Conservation (phyloP, 768 basidiomycete species). For the Cyclocybe aegerita region DNA sequence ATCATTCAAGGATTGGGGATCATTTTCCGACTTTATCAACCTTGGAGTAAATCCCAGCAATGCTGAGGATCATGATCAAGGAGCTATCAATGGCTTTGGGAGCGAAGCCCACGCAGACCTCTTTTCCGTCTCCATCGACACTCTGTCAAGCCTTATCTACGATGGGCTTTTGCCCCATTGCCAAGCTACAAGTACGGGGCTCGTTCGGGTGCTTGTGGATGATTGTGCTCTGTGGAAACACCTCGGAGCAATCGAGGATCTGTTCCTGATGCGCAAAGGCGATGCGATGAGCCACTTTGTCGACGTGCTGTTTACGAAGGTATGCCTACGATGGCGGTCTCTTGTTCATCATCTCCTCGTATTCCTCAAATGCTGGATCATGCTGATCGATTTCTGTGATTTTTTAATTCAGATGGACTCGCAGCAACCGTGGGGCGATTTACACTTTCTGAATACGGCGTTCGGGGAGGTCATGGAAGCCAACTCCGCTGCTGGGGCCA, state of each 20-base stretch:
- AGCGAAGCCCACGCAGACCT: slow-evolving; percentile 10
- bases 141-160: slow-evolving; percentile 59
- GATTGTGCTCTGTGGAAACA: slow-evolving; percentile 69
- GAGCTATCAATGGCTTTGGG: slow-evolving; percentile 5
- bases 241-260: slow-evolving; percentile 59
- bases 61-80: background rate
- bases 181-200: slow-evolving; percentile 43
- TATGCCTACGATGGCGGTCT: slow-evolving; percentile 21
- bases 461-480: slow-evolving; percentile 67
- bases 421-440: slow-evolving; percentile 73
- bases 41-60: slow-evolving; percentile 16
- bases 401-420: slow-evolving; percentile 60
- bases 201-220: slow-evolving; percentile 60
- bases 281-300: slow-evolving; percentile 75
- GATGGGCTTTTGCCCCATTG: slow-evolving; percentile 64
- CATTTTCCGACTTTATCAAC: slow-evolving; percentile 41
- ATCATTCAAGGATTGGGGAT: slow-evolving; percentile 34
- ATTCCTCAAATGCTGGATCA: background rate
- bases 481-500: slow-evolving; percentile 33
- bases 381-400: background rate
- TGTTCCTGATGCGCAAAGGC: slow-evolving; percentile 77
- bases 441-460: slow-evolving; percentile 80
- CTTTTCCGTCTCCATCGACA: slow-evolving; percentile 59
- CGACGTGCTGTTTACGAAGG: slow-evolving; percentile 75
- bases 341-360: background rate